Base-by-base conservation (phyloP, 2,329 filamentous ascomycete genomes). In the Phyllachora maydis region DNA sequence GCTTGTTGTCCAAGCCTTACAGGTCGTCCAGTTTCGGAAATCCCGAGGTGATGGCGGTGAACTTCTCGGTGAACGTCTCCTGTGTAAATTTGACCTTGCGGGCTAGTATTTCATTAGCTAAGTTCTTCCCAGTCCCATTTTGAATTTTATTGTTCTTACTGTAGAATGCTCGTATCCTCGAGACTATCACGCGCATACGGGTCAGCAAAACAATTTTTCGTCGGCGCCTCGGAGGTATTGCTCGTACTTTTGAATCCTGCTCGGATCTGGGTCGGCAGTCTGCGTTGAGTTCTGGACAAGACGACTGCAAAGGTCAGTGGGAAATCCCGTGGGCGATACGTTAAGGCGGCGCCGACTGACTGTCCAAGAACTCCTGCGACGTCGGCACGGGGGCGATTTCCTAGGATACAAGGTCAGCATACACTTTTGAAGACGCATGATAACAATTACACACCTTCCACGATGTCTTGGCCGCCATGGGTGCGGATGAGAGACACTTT, bases 131-230 rank as follows among this genome's bases (percentile, higher is more conserved):
- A 4, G 11, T 30, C 33, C 31, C 28, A 26, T 33, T 54, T 95
- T 95, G 62, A 93, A 83, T 54, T 95, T n/a, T n/a, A n/a, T n/a
- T n/a, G n/a, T n/a, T 95, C 47, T 88, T 64, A 21, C 85, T 93
- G 52, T 95, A 95, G 56, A 95, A 95, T 23, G 58, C 59, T 47
- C 85, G 64, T 41, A 95, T 93, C 64, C 85, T 71, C 46, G 70
- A n/a, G n/a, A n/a, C n/a, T n/a, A n/a, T n/a, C n/a, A n/a, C n/a
- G n/a, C n/a, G n/a, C n/a, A n/a, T n/a, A n/a, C n/a, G n/a, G n/a
- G n/a, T n/a, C n/a, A n/a, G n/a, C n/a, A n/a, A n/a, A n/a, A n/a
- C n/a, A n/a, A n/a, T n/a, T n/a, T n/a, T n/a, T n/a, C n/a, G n/a
- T n/a, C n/a, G n/a, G n/a, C n/a, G n/a, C n/a, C n/a, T n/a, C n/a